Base-by-base conservation (phyloP, 805 yeast genomes). In the Saturnispora halmiae region DNA sequence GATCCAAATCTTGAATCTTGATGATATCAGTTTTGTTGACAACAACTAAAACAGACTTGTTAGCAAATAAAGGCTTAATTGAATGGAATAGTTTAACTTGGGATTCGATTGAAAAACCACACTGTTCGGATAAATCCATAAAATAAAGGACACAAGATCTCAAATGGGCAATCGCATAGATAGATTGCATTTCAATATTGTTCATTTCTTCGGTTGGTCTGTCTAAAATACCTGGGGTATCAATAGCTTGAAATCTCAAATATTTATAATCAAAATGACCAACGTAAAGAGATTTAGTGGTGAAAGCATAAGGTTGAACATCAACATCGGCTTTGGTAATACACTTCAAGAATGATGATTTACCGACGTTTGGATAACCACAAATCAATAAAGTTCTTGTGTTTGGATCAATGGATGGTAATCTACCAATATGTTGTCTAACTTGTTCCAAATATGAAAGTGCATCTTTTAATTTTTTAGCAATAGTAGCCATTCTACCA, bases 141-240 rank as follows among this genome's bases (percentile, higher is more conserved):
- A 92, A 92, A 69, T 92, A 92, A 58, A 92, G 66, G 34, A 92
- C 95, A 63, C 96, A 85, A 22, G 97, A 88, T 61, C 97, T 78
- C 64, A 92, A 76, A 66, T 92, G 98, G 26, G 98, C 98, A 71
- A 92, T 87, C 47, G 98, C 98, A 58, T 92, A 92, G 58, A 92
- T 92, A 38, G 95, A 83, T 70, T 92, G 99, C 98, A 92, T 92
- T 70, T 92, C 99, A 64, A 92, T 92, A 66, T 92, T 92, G 72
- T 92, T 92, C 99, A 92, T 92, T 62, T 92, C 98, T 65, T 92
- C 99, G 34, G 96, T 87, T 46, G 98, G 98, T 64, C 97, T 79
- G 66, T 92, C 99, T 61, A 92, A 72, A 56, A 92, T 88, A 70
- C 99, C 99, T 26, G 99, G 98, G 29, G 98, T 92, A 66, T 92